A percentile compares a stretch with the other conserved stretches of the same genome.
phyloP scores from a whole-genome alignment of 495 filamentous ascomycete genomes.

The Lasiosphaeria hispida region DNA sequence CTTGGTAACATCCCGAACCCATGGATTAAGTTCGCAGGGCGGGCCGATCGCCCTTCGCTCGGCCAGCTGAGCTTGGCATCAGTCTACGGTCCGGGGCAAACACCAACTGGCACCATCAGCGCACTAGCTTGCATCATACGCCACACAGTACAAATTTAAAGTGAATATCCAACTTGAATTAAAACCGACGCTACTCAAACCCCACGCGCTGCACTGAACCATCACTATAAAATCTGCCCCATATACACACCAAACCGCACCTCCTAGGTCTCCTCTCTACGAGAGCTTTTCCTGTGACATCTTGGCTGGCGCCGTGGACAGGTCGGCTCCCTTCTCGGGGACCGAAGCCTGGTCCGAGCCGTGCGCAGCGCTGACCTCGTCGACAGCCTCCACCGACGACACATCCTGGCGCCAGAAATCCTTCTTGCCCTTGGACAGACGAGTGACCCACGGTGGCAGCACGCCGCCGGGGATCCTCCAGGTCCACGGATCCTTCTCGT shows the following conservation, averaged over 20 bases:
- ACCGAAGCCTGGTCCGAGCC: constrained; percentile 3
- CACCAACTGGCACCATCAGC: background rate
- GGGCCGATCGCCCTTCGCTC: too few species aligned
- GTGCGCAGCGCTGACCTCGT: constrained; percentile 5
- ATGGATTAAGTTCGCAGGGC: too few species aligned
- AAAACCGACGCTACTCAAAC: constrained; percentile 3
- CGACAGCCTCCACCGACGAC: background rate
- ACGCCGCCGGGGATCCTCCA: constrained; percentile 66
- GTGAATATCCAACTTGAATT: too few species aligned
- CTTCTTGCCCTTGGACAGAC: constrained; percentile 59
- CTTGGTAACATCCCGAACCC: too few species aligned
- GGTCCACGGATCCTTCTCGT: constrained; percentile 71
- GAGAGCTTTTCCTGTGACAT: background rate
- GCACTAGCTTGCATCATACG: too few species aligned
- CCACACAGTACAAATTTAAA: too few species aligned
- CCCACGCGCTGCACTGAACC: background rate
- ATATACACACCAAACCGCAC: background rate
- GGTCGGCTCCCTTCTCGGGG: constrained; percentile 8
- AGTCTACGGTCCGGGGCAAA: background rate
- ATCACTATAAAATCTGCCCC: background rate
- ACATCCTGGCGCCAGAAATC: constrained; percentile 26
- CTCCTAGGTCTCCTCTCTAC: background rate
- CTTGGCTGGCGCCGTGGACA: background rate
- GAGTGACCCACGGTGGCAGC: constrained; percentile 65
- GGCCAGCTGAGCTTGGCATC: background rate